A percentile compares a stretch with the other conserved stretches of the same genome.
These are phyloP conservation scores for Lomentospora prolificans DNA, from an alignment of 2,329 filamentous ascomycete species.

Conservation along the genomic window DNA sequence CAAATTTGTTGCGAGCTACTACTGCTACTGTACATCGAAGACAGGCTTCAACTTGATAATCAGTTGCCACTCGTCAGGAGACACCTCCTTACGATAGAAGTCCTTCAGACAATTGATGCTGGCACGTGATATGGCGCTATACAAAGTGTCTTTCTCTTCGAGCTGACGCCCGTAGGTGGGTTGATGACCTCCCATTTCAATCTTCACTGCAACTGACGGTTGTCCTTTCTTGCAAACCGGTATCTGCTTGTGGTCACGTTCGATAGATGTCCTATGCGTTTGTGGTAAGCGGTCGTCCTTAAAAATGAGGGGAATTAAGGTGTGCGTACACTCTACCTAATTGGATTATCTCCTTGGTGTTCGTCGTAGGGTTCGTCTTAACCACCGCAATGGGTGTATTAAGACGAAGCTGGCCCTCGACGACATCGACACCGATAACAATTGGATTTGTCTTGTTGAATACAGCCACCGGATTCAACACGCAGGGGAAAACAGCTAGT, in stretches of 20 bases:
- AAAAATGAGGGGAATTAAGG: neutral
- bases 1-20: neutral
- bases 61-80: conserved; percentile 86
- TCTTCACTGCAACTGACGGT: conserved; percentile 96
- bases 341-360: conserved; percentile 71
- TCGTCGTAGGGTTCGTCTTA: conserved; percentile 69
- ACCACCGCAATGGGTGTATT: conserved; percentile 86
- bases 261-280: conserved; percentile 71
- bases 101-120: conserved; percentile 96
- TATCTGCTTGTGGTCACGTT: conserved; percentile 95
- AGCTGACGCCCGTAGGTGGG: conserved; percentile 91
- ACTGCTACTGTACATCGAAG: conserved; percentile 68
- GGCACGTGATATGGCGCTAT: conserved; percentile 75
- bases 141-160: conserved; percentile 81
- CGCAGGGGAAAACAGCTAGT: conserved; percentile 92
- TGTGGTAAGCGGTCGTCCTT: neutral
- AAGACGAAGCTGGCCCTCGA: conserved; percentile 77
- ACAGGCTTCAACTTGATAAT: conserved; percentile 92
- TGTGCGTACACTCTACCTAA: conserved; percentile 80
- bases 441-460: conserved; percentile 99
- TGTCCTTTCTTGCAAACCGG: conserved; percentile 88
- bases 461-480: conserved; percentile 78
- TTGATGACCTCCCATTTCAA: conserved; percentile 86
- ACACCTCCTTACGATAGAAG: conserved; percentile 80
- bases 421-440: conserved; percentile 87